These are phyloP conservation scores for Populus hybrid DNA, from an alignment of 441 rosid species.

Conservation along the genomic window DNA sequence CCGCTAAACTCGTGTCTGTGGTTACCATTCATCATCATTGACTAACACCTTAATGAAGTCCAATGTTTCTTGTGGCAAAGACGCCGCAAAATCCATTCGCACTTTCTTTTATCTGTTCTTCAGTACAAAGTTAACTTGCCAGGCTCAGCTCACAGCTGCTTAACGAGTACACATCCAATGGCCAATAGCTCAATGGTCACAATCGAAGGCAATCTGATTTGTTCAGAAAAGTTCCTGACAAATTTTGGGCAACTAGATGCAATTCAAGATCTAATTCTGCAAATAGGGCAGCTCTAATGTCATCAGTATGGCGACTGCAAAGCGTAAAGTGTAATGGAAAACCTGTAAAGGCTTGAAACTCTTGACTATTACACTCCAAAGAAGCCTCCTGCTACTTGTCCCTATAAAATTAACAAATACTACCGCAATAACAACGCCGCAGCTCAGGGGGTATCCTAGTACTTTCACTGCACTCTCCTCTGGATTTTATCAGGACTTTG, in stretches of 20 bases:
- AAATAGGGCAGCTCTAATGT: too few relatives aligned
- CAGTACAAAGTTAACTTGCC: background rate
- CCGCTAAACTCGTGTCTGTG: background rate
- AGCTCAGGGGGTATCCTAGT: background rate
- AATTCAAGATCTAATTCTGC: background rate
- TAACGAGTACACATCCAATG: too few relatives aligned
- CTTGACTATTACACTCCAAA: background rate
- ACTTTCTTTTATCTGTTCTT: background rate
- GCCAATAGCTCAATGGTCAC: too few relatives aligned
- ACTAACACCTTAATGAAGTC: constrained; percentile 2
- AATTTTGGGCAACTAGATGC: background rate
- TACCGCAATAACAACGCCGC: background rate
- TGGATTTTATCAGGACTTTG: background rate
- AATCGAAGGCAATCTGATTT: background rate
- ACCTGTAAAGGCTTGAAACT: background rate
- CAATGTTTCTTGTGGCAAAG: background rate
- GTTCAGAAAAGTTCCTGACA: background rate
- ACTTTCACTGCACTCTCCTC: background rate
- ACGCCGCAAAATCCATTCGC: too few relatives aligned
- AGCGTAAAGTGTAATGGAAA: background rate
- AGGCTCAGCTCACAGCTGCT: background rate
- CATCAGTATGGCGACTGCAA: background rate
- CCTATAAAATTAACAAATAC: background rate
- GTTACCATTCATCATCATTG: background rate
- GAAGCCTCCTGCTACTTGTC: background rate